Evolutionary conservation across 177 flowering plant genomes (phyloP).

Genomic region (Vitis hybrid): DNA sequence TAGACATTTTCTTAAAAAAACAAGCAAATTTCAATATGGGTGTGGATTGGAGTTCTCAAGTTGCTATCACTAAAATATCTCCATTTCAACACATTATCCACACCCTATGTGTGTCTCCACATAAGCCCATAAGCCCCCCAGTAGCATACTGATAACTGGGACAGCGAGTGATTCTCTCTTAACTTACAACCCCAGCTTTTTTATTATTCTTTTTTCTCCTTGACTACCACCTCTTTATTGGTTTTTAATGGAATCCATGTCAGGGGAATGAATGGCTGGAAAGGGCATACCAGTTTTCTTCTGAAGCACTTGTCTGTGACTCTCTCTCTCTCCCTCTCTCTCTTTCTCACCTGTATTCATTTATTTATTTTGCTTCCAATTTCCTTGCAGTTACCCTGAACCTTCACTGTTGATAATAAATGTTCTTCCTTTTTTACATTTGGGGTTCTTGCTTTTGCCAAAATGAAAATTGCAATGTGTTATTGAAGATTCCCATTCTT

Average conservation of each 20-base stretch:
- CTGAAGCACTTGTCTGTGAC: constrained; percentile 16
- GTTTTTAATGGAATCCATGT: constrained; percentile 31
- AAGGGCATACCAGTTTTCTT: constrained; percentile 19
- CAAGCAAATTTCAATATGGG: constrained; percentile 6
- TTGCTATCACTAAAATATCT: background rate
- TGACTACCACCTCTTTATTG: constrained; percentile 8
- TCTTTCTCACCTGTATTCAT: background rate
- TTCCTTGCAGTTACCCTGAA: background rate
- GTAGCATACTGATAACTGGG: constrained; percentile 8
- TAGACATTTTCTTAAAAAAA: background rate
- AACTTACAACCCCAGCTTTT: constrained; percentile 7
- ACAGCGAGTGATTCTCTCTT: constrained; percentile 6
- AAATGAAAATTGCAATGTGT: too few relatives aligned
- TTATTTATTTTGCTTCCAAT: constrained; percentile 16
- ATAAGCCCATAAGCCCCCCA: background rate
- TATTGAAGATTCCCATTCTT: too few relatives aligned
- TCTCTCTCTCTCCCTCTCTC: constrained; percentile 14
- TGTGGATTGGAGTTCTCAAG: background rate
- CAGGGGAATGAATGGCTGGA: constrained; percentile 37
- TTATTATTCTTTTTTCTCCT: background rate
- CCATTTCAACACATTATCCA: too few relatives aligned
- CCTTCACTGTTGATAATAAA: too few relatives aligned
- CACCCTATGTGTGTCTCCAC: background rate
- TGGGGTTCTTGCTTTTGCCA: too few relatives aligned
- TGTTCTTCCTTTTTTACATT: too few relatives aligned